Base-by-base conservation (phyloP, 169 alveolate species). In the Plasmodium sp. region DNA sequence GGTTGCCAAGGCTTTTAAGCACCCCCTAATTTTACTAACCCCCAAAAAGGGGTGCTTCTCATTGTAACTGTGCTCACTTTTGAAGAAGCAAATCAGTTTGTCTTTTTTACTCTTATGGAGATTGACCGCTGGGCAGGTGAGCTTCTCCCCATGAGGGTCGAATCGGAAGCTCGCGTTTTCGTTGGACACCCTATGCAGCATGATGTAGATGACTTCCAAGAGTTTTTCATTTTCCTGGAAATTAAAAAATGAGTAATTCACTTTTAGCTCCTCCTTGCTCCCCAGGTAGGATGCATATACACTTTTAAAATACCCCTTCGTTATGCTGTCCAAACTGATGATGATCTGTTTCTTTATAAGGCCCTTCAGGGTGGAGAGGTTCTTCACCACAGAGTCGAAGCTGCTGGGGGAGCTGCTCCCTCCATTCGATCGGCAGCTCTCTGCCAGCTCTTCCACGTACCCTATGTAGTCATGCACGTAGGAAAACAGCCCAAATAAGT, bases 141-240 rank as follows among this genome's bases (percentile, higher is more conserved):
- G 5, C 18, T 81, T 80, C 1, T 80, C 75, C 5, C 75, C 71
- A 12, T 91, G n/a, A 1, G n/a, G 7, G 45, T 91, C 85, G 54
- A 43, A 81, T 1, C 16, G 39, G 74, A 91, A 81, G 36, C 56
- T 41, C 14, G 91, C 77, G 0, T 80, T 54, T 5, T 81, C 72
- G 54, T 91, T 91, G 0, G 95, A 91, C 51, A 91, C 81, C 39
- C 27, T 91, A 81, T 91, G 81, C 39, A 91, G 6, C 16, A 82
- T 62, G 5, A 91, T 7, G 83, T 91, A 91, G 6, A 91, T 45
- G 12, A 56, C 16, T 48, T 91, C 95, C n/a, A 91, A 36, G 16
- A 91, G 33, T 67, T 45, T 67, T 43, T 71, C 71, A 48, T 81
- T 71, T 3, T 91, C 95, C n/a, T 54, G 33, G 83, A 80, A 81